Percentiles rank a stretch among this genome's conserved stretches.
phyloP scores from a whole-genome alignment of 371 early-diverging fungal genomes.

The Conidiobolus incongruus region DNA sequence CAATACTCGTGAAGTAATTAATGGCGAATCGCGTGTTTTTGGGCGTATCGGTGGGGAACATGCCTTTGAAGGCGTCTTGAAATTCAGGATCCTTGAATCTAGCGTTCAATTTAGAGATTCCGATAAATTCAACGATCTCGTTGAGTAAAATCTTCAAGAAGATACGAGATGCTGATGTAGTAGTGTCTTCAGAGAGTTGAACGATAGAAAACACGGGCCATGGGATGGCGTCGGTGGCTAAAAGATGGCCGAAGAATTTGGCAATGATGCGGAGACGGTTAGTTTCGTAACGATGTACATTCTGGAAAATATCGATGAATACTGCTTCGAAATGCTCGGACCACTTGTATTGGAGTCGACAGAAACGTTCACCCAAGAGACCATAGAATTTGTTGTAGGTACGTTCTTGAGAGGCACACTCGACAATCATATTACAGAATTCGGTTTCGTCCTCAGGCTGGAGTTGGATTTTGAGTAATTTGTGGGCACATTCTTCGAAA shows the following conservation, averaged over 20 bases:
- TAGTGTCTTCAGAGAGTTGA: slow-evolving; percentile 71
- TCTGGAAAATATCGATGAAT: slow-evolving; percentile 70
- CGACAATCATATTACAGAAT: slow-evolving; percentile 87
- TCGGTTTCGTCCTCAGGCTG: slow-evolving; percentile 73
- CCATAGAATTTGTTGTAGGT: slow-evolving; percentile 88
- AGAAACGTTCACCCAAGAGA: slow-evolving; percentile 82
- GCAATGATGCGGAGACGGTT: slow-evolving; percentile 83
- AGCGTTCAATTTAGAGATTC: slow-evolving; percentile 52
- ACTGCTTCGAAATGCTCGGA: slow-evolving; percentile 42
- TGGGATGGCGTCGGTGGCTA: slow-evolving; percentile 63
- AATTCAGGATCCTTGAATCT: slow-evolving; percentile 42
- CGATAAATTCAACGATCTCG: slow-evolving; percentile 69
- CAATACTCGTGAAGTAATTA: slow-evolving; percentile 92
- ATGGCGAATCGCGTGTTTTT: slow-evolving; percentile 85
- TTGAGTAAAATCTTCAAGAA: slow-evolving; percentile 88
- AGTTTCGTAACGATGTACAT: slow-evolving; percentile 84
- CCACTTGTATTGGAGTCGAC: slow-evolving; percentile 65
- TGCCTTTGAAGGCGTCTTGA: slow-evolving; percentile 35
- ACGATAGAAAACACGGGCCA: slow-evolving; percentile 68
- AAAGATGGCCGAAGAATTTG: slow-evolving; percentile 74
- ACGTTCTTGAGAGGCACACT: slow-evolving; percentile 89
- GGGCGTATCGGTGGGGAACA: slow-evolving; percentile 82
- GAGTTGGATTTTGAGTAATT: slow-evolving; percentile 67
- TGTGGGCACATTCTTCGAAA: slow-evolving; percentile 92
- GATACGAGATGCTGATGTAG: slow-evolving; percentile 90